Evolutionary conservation across 2,329 filamentous ascomycete species (phyloP), one percentile per base, ranked within the genome.

Genomic region (Plenodomus tracheiphilus): DNA sequence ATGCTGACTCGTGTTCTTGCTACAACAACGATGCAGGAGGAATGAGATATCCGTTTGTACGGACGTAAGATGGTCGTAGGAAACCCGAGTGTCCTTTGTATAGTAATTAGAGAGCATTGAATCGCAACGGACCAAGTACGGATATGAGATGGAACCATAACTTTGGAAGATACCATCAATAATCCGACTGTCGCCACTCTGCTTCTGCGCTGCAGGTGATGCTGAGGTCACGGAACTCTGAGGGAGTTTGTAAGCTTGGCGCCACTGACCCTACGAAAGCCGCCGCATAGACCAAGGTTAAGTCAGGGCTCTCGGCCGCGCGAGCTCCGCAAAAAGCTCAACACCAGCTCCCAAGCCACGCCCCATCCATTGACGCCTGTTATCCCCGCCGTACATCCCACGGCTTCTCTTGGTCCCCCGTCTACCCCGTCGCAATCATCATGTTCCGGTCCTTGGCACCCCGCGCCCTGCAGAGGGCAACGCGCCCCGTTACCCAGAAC

Each of bases 371-470:
- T 72, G 68, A 66, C 56, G 66, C 53, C 56, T 56, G 61, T 59
- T 62, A 59, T 56, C 54, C 43, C 59, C 48, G 64, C 64, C 62
- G 57, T 67, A 58, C 47, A 58, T 41, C 54, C 55, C 51, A 54
- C 68, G 68, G 65, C 61, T 59, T 54, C 56, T 63, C 57, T 55
- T 64, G 58, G 62, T 49, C 56, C 47, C 46, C 52, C 43, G 49
- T 59, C 48, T 47, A 57, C 49, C 65, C 46, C 41, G 56, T 56
- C 48, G 38, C 48, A 51, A 54, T 54, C 64, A 73, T 59, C 65
- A 82, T 82, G 79, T 79, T 81, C 71, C 78, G 78, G 59, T 73
- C 74, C 58, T 69, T 80, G 47, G 66, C 80, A 61, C 79, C 79
- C 63, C 77, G 78, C 66, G 71, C 75, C 58, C 60, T 75, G 44